Evolutionary conservation across 768 basidiomycete species (phyloP).

Genomic region (Boletellus ananiceps): DNA sequence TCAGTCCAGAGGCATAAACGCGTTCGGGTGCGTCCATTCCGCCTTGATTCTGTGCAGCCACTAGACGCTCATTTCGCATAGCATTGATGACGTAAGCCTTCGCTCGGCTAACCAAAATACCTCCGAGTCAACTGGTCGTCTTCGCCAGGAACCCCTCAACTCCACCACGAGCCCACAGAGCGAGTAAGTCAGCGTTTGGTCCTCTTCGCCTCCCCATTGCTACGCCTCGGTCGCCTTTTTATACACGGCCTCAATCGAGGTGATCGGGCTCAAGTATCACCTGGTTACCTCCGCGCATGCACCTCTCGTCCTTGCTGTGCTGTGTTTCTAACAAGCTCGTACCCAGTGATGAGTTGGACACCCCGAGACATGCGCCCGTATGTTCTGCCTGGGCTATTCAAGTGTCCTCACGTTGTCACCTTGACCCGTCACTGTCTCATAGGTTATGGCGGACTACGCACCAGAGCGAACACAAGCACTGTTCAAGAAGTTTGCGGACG

Average conservation of each 20-base stretch:
- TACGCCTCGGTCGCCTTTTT: slow-evolving; percentile 10
- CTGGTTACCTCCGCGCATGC: slow-evolving; percentile 46
- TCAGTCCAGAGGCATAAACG: slow-evolving; percentile 19
- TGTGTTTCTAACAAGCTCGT: slow-evolving; percentile 54
- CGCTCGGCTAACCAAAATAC: slow-evolving; percentile 17
- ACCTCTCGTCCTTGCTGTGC: slow-evolving; percentile 56
- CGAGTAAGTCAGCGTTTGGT: slow-evolving; percentile 29
- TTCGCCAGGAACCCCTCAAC: slow-evolving; percentile 24
- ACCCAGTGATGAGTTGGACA: slow-evolving; percentile 46
- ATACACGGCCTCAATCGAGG: slow-evolving; percentile 14
- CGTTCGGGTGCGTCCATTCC: slow-evolving; percentile 9
- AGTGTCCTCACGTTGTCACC: not conserved
- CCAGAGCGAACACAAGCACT: slow-evolving; percentile 46
- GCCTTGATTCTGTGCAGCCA: not conserved
- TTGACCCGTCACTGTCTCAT: not conserved
- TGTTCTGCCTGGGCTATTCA: slow-evolving; percentile 13
- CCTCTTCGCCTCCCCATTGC: slow-evolving; percentile 12
- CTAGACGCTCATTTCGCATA: slow-evolving; percentile 4
- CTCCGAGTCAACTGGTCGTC: slow-evolving; percentile 10
- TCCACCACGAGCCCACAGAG: slow-evolving; percentile 20
- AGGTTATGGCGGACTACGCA: slow-evolving; percentile 39
- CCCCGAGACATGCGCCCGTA: slow-evolving; percentile 29
- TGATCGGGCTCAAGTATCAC: slow-evolving; percentile 22
- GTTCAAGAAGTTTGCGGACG: slow-evolving; percentile 62
- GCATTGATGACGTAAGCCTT: slow-evolving; percentile 32